Base-by-base conservation (phyloP, 1,284 basidiomycete genomes). In the Fomes fomentarius region DNA sequence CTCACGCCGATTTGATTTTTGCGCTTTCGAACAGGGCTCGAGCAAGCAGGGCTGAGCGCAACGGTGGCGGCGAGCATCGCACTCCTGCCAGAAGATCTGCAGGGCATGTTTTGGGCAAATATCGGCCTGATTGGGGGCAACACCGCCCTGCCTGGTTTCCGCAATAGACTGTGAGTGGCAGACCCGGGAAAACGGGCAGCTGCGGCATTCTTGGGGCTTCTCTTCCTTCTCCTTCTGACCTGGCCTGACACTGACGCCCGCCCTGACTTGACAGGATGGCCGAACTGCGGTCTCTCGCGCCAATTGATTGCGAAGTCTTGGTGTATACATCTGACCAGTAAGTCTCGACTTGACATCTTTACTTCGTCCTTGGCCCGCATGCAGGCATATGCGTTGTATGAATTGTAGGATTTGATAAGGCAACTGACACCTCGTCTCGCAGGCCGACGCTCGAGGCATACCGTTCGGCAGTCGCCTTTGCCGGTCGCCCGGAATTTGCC, bases 51-150 rank as follows among this genome's bases (percentile, higher is more conserved):
- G 1, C 73, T 98, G 15, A 78, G 93, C 22, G 81, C 82, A 51
- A 85, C 89, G 5, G 83, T 97, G 51, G 87, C 89, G 31, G 68
- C 82, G 52, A 87, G 89, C 52, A 94, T 98, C 66, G 76, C 80
- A 1, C 72, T 80, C 30, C 80, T 95, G 56, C 91, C 91, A 0
- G 76, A 81, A 45, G 91, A 94, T 63, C 65, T 95, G 31, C 91
- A 87, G 62, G 94, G 92, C 24, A 84, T 97, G 85, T 94, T 94
- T 71, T 98, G 94, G 94, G 84, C 85, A 34, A 94, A 98, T 69
- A 94, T 98, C 58, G 89, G 92, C 5, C 74, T 97, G 54, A 83
- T 94, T 60, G 96, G 96, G 47, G 96, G 95, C 7, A 87, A 84
- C 66, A 84, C 85, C 3, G 83, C 84, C 62, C 83, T 95, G 60